Percentiles rank a stretch among this genome's conserved stretches.
phyloP scores from a whole-genome alignment of 306 rosid genomes.

The Medicago truncatula region MtrunA17r5.0-ANR NC_053042.1:38971501-38972000 shows the following conservation, averaged over 20 bases:
- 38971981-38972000: constrained; percentile 95
- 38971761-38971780: too few species aligned
- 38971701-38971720: neutral
- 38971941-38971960: constrained; percentile 63
- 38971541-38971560: constrained; percentile 14
- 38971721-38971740: too few species aligned
- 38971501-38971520: constrained; percentile 17
- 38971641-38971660: neutral
- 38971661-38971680: constrained; percentile 32
- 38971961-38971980: constrained; percentile 88
- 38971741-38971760: too few species aligned
- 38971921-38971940: constrained; percentile 61
- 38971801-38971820: neutral
- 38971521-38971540: constrained; percentile 20
- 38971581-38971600: constrained; percentile 17
- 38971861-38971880: neutral
- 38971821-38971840: constrained; percentile 2
- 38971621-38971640: neutral
- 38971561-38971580: constrained; percentile 22
- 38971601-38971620: constrained; percentile 14
- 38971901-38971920: constrained; percentile 55
- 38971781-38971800: constrained; percentile 15
- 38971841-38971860: constrained; percentile 30
- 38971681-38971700: constrained; percentile 32
- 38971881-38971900: constrained; percentile 26